Evolutionary conservation across 139 green algal species (phyloP).

Genomic region (Chlamydomonas schloesseri): DNA sequence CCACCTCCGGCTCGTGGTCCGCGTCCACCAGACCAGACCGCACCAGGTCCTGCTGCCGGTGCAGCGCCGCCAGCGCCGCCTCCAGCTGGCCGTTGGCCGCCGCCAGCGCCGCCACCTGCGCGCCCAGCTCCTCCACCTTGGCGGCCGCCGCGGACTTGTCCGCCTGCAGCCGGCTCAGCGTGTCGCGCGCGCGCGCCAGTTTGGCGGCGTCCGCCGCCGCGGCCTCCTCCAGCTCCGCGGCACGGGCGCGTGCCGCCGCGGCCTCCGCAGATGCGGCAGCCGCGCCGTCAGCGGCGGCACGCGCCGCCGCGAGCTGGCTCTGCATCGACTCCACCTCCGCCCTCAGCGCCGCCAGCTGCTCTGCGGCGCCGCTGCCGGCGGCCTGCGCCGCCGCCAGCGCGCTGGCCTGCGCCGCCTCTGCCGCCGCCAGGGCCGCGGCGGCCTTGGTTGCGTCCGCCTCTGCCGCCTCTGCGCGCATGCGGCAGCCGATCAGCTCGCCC

Average conservation of each 20-base stretch:
- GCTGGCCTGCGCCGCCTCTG: not conserved
- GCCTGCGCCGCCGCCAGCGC: not conserved
- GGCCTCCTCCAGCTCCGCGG: slow-evolving; percentile 17
- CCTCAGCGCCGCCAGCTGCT: not conserved
- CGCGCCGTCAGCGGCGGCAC: not conserved
- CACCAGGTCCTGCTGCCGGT: slow-evolving; percentile 15
- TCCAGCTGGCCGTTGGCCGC: not conserved
- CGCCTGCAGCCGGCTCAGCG: slow-evolving; percentile 11
- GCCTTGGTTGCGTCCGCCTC: not conserved
- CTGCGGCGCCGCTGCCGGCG: not conserved
- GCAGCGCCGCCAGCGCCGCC: not conserved
- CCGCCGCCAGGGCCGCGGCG: too few relatives aligned
- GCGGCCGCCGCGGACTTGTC: not conserved
- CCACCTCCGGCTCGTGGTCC: not conserved
- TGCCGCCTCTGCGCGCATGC: slow-evolving; percentile 33
- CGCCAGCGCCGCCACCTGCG: not conserved
- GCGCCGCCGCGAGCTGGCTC: not conserved
- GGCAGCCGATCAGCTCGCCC: slow-evolving; percentile 37
- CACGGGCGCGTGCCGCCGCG: not conserved
- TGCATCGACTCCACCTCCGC: not conserved
- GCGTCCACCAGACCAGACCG: not conserved
- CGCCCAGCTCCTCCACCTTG: slow-evolving; percentile 9
- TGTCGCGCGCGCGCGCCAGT: slow-evolving; percentile 15
- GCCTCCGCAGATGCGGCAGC: not conserved
- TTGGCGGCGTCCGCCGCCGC: slow-evolving; percentile 13